Evolutionary conservation across 2,329 filamentous ascomycete genomes (phyloP).

Genomic region (Bipolaris victoriae): DNA sequence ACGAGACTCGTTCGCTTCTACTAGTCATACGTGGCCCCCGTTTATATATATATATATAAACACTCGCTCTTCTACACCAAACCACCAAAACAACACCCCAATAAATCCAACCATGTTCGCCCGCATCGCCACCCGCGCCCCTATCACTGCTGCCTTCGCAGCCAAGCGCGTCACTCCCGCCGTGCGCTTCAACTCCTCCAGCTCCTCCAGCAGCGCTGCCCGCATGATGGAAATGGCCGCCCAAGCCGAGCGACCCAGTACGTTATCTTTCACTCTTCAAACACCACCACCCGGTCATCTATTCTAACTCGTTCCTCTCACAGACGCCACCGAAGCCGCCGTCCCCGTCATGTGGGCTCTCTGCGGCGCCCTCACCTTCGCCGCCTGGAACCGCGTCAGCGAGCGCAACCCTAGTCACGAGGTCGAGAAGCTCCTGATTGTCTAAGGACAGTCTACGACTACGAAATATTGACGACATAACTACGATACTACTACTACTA

Average conservation of each 20-base stretch:
- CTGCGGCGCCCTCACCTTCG: constrained; percentile 34
- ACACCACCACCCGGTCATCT: neutral
- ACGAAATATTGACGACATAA: neutral
- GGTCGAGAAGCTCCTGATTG: constrained; percentile 41
- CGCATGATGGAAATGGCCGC: constrained; percentile 41
- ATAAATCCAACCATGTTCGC: constrained; percentile 22
- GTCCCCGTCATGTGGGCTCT: constrained; percentile 43
- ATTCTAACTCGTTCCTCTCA: neutral
- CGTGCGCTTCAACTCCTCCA: constrained; percentile 42
- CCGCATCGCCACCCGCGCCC: constrained; percentile 30
- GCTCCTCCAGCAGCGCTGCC: constrained; percentile 27
- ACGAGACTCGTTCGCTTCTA: neutral
- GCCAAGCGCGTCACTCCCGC: constrained; percentile 26
- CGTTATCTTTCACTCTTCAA: neutral
- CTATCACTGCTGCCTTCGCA: constrained; percentile 20
- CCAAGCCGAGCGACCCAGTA: constrained; percentile 41
- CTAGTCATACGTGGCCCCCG: neutral
- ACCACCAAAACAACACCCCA: neutral
- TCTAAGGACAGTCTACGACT: constrained; percentile 9
- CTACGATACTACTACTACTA: neutral
- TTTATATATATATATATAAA: neutral
- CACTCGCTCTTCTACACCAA: neutral
- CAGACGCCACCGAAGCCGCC: constrained; percentile 36
- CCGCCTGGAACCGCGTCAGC: constrained; percentile 40
- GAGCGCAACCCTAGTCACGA: constrained; percentile 31